Evolutionary conservation across 2,329 filamentous ascomycete genomes (phyloP), one percentile per base, ranked within the genome.

Genomic region (Fusarium anguioides): DNA sequence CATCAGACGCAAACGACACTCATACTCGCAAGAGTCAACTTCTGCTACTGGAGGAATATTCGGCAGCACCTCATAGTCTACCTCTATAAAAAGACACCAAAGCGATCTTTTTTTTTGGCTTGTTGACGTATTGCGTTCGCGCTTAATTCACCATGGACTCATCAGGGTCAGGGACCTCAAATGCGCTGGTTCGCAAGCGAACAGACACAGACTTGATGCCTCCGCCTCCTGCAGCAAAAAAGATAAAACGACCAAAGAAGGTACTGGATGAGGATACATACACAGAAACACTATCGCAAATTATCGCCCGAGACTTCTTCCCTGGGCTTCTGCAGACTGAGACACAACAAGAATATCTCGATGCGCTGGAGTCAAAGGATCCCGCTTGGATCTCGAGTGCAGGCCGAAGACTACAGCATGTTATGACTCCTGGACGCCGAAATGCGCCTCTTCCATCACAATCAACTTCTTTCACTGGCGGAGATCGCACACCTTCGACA

Each of bases 301-400:
- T 99, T 75, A 97, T 99, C 66, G 93, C 93, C 11, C 89, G 96
- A 68, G 96, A 99, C 82, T 99, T 97, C 82, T 99, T 98, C 74
- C 96, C 96, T 0, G 96, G 95, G 0, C 84, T 99, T 1, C 82
- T 94, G 6, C 94, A 98, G 76, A 90, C 89, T 15, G 89, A 97
- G 72, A 91, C 90, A 1, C 94, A 97, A 77, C 90, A 94, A 76
- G 96, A 99, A 73, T 98, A 97, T 71, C 83, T 99, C 27, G 91
- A 96, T 74, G 96, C 96, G 0, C 81, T 98, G 10, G 94, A 97
- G 10, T 97, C 94, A 17, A 91, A 91, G 58, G 90, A 99, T 78
- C 82, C 86, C 48, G 86, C 87, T 69, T 98, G 96, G 95, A 97
- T 98, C 66, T 86, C 89, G 17, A 93, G 89, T 70, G 94, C 94